Percentiles rank a stretch among this genome's conserved stretches.
These are phyloP conservation scores for Aureobasidium leucospermi DNA, from an alignment of 2,329 filamentous ascomycete genomes.

Conservation along the genomic window DNA sequence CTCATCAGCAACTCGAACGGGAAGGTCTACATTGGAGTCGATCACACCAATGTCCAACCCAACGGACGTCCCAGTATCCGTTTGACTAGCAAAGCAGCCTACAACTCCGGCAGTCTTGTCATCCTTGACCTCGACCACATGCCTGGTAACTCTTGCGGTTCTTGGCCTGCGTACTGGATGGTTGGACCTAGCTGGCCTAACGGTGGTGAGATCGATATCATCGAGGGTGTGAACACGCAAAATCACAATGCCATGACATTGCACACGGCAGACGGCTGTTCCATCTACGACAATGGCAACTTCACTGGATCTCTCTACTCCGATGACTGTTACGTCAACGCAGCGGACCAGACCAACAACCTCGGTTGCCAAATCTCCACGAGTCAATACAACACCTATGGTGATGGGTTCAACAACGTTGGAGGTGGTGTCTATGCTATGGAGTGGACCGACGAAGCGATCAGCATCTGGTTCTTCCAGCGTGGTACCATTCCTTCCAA, in stretches of 20 bases:
- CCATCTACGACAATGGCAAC: slow-evolving; percentile 48
- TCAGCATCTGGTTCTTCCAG: slow-evolving; percentile 32
- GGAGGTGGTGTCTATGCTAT: slow-evolving; percentile 42
- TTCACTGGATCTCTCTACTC: slow-evolving; percentile 57
- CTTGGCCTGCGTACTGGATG: slow-evolving; percentile 62
- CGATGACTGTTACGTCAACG: slow-evolving; percentile 24
- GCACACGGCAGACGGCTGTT: slow-evolving; percentile 29
- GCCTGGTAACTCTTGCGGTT: slow-evolving; percentile 62
- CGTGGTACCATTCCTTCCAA: slow-evolving; percentile 28
- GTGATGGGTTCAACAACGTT: slow-evolving; percentile 27
- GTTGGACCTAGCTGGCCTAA: slow-evolving; percentile 50
- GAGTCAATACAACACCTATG: slow-evolving; percentile 37
- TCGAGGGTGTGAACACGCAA: slow-evolving; percentile 33
- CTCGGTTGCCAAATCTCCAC: slow-evolving; percentile 37
- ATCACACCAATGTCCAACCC: slow-evolving; percentile 35
- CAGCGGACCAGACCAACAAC: slow-evolving; percentile 35
- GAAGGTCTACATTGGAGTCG: slow-evolving; percentile 28
- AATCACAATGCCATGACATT: slow-evolving; percentile 28
- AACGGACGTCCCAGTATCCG: slow-evolving; percentile 63
- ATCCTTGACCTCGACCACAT: slow-evolving; percentile 68
- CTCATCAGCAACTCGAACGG: slow-evolving; percentile 19
- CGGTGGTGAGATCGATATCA: slow-evolving; percentile 33
- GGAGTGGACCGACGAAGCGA: slow-evolving; percentile 24
- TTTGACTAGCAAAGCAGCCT: slow-evolving; percentile 57
- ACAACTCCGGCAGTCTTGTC: slow-evolving; percentile 56